Evolutionary conservation across 2,329 filamentous ascomycete species (phyloP).

Genomic region (Macroventuria anomochaeta): DNA sequence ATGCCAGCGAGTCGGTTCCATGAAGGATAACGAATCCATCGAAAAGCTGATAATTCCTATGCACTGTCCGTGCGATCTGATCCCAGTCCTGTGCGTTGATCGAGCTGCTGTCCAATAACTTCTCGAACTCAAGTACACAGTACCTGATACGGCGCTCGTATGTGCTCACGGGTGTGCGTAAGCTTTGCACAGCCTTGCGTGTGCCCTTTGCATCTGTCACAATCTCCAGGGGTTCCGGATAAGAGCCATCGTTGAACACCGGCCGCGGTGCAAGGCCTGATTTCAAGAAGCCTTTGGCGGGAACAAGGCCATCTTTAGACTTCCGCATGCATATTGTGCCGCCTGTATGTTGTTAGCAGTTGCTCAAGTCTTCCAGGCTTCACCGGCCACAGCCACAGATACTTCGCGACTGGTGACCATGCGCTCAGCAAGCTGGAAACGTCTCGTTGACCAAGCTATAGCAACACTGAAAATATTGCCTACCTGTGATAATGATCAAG

Average conservation of each 20-base stretch:
- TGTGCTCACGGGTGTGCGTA: slow-evolving; percentile 80
- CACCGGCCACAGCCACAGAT: background rate
- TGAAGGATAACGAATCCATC: slow-evolving; percentile 92
- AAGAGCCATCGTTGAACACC: slow-evolving; percentile 81
- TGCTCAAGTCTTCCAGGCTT: background rate
- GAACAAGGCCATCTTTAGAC: slow-evolving; percentile 79
- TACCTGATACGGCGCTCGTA: slow-evolving; percentile 85
- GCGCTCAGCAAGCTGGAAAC: too few relatives aligned
- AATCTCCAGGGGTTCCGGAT: slow-evolving; percentile 62
- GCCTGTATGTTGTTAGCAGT: slow-evolving; percentile 42
- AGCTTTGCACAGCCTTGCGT: slow-evolving; percentile 65
- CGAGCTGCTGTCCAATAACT: slow-evolving; percentile 85
- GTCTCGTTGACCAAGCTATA: background rate
- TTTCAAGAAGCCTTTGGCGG: slow-evolving; percentile 75
- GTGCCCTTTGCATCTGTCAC: slow-evolving; percentile 59
- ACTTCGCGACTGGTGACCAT: too few relatives aligned
- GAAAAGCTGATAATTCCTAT: slow-evolving; percentile 84
- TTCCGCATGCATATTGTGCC: slow-evolving; percentile 91
- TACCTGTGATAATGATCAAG: slow-evolving; percentile 86
- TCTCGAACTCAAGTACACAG: slow-evolving; percentile 81
- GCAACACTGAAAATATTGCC: slow-evolving; percentile 22
- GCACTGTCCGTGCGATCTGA: slow-evolving; percentile 78
- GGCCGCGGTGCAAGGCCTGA: slow-evolving; percentile 81
- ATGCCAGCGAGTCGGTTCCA: slow-evolving; percentile 85
- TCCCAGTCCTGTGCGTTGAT: slow-evolving; percentile 88